Conservation (phyloP, 257 asterid species). For the Agastache rugosa region DNA sequence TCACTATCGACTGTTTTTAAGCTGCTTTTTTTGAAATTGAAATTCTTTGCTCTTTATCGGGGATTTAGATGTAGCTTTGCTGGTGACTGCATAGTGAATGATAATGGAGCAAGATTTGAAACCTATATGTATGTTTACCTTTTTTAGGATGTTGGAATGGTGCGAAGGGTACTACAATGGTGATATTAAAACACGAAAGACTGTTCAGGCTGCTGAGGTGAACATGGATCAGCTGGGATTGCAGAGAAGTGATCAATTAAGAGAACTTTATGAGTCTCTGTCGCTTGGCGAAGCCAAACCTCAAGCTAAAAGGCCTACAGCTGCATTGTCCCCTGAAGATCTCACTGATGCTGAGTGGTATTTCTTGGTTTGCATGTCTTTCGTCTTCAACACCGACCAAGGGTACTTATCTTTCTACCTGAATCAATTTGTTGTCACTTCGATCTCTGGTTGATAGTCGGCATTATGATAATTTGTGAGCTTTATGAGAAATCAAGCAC, state of each 20-base stretch:
- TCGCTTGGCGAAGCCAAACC: constrained; percentile 63
- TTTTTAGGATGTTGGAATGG: constrained; percentile 76
- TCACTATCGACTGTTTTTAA: constrained; percentile 17
- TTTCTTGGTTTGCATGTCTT: constrained; percentile 97
- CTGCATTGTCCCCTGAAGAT: constrained; percentile 93
- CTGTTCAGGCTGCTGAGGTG: constrained; percentile 67
- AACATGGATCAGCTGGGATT: constrained; percentile 65
- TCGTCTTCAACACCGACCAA: constrained; percentile 70
- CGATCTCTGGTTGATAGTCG: neutral
- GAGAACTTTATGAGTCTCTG: constrained; percentile 78
- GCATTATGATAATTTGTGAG: neutral
- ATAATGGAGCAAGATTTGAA: neutral
- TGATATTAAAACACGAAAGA: constrained; percentile 90
- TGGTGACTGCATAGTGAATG: neutral
- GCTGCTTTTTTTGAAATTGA: neutral
- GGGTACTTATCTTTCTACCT: constrained; percentile 57
- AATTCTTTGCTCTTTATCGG: neutral
- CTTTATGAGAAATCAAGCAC: constrained; percentile 2
- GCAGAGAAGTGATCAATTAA: constrained; percentile 82
- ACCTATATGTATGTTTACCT: neutral
- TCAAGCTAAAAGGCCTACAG: constrained; percentile 77
- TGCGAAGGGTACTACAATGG: constrained; percentile 94
- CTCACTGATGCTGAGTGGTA: constrained; percentile 97
- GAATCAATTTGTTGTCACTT: neutral
- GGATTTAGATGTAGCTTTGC: neutral